Percentiles rank a stretch among this genome's conserved stretches.
phyloP scores from a whole-genome alignment of 805 yeast genomes.

The Zygotorulaspora florentina region DNA sequence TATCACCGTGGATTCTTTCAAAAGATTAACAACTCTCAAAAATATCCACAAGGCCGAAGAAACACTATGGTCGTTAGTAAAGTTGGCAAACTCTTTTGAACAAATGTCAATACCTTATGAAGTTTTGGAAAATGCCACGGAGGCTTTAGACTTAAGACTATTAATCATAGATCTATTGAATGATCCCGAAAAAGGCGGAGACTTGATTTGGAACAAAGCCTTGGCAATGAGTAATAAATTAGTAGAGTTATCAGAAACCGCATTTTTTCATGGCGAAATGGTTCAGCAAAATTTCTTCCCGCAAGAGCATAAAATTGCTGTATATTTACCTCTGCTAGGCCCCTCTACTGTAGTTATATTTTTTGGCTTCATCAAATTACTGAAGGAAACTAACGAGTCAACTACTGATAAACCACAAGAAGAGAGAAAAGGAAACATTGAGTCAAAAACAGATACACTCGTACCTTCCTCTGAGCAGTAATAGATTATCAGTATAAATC shows the following conservation, averaged over 20 bases:
- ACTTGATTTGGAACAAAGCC: constrained; percentile 45
- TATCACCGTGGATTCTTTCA: constrained; percentile 62
- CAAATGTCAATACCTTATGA: constrained; percentile 80
- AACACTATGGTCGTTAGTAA: constrained; percentile 68
- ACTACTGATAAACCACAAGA: not conserved
- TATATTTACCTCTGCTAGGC: constrained; percentile 84
- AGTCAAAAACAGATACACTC: not conserved
- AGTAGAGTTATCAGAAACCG: constrained; percentile 44
- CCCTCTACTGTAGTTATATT: constrained; percentile 68
- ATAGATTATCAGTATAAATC: too few species aligned
- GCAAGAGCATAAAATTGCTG: constrained; percentile 92
- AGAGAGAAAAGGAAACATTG: constrained; percentile 4
- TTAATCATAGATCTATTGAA: constrained; percentile 28
- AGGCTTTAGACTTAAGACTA: constrained; percentile 44
- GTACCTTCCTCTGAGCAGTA: not conserved
- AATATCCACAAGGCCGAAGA: constrained; percentile 61
- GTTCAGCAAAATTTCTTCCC: constrained; percentile 94
- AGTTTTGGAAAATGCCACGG: constrained; percentile 55
- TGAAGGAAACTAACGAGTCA: constrained; percentile 34
- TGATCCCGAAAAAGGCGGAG: constrained; percentile 31
- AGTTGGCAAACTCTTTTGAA: constrained; percentile 62
- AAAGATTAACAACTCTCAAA: constrained; percentile 53
- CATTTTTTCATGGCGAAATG: constrained; percentile 93
- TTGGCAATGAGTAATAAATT: constrained; percentile 49
- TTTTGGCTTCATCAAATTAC: constrained; percentile 46